Evolutionary conservation across 192 early-diverging fungal species (phyloP), one percentile per base, ranked within the genome.

Genomic region (Rhizoclosmatium globosum): DNA sequence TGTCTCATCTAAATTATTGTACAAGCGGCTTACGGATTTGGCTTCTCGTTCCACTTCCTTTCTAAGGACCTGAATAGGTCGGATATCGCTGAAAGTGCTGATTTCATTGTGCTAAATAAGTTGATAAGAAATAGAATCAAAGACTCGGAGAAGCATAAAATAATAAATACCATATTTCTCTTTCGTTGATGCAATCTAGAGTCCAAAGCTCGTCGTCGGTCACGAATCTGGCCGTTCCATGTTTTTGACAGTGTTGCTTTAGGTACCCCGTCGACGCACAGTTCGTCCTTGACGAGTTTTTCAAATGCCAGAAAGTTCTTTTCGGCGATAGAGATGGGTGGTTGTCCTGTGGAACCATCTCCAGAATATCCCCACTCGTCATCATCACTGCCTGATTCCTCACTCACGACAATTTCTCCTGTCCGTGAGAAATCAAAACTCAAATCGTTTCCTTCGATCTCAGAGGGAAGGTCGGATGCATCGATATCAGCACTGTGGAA

Each of bases 51-150:
- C 60, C n/a, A 68, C 41, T 6, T 62, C 60, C 15, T 15, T 76
- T n/a, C 45, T 17, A 23, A 76, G 59, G 23, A 76, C 41, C 47
- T 65, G 21, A 6, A 76, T 11, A 4, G 74, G 62, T 31, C 60
- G 17, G 17, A 47, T 41, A 47, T 76, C 74, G 19, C 38, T 64
- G 13, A 60, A 73, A 2, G 48, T 73, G 56, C 21, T 42, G 17
- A 73, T 61, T 42, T 60, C 71, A 2, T 73, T 73, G 50, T 73
- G 71, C 71, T 73, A 48, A 9, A 42, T n/a, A 56, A 56, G 19
- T 56, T n/a, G 19, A 56, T 56, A 15, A 56, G 53, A n/a, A n/a
- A 9, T 56, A 9, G 53, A 9, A 9, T n/a, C 19, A 9, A 56
- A 56, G 11, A 15, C 53, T n/a, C 9, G 53, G 19, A 56, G 19